Evolutionary conservation across 345 rosid species (phyloP).

Genomic region (Eutrema yunnanense): DNA sequence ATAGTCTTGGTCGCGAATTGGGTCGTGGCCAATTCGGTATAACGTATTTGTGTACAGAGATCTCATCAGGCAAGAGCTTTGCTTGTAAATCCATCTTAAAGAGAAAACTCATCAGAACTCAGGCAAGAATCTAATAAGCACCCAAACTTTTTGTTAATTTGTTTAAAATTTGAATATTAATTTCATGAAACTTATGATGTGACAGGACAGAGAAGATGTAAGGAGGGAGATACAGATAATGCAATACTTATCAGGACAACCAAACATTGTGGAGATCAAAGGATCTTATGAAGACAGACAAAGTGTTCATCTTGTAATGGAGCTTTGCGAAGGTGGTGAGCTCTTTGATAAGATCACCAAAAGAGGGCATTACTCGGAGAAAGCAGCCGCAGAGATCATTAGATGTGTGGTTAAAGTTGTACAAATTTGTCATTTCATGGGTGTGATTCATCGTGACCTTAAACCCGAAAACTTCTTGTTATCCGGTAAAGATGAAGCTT

Average conservation of each 20-base stretch:
- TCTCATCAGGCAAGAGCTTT: slow-evolving; percentile 50
- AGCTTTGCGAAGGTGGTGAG: slow-evolving; percentile 88
- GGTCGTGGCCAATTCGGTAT: slow-evolving; percentile 89
- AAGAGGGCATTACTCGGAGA: slow-evolving; percentile 69
- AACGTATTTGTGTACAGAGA: slow-evolving; percentile 70
- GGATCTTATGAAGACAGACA: slow-evolving; percentile 77
- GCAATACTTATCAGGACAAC: slow-evolving; percentile 86
- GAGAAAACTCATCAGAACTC: slow-evolving; percentile 52
- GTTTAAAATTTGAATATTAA: neutral
- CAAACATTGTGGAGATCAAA: slow-evolving; percentile 67
- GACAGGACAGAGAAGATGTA: slow-evolving; percentile 62
- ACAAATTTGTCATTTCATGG: slow-evolving; percentile 81
- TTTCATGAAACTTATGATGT: neutral
- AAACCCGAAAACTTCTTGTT: slow-evolving; percentile 91
- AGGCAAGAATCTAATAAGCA: slow-evolving; percentile 6
- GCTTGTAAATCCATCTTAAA: slow-evolving; percentile 84
- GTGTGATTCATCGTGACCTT: slow-evolving; percentile 80
- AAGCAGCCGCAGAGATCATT: slow-evolving; percentile 63
- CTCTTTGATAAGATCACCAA: slow-evolving; percentile 78
- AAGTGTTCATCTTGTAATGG: slow-evolving; percentile 84
- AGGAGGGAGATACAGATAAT: slow-evolving; percentile 73
- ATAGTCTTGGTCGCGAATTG: slow-evolving; percentile 55
- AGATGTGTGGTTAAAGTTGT: slow-evolving; percentile 68
- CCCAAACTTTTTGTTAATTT: neutral
- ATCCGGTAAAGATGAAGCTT: slow-evolving; percentile 47